Conservation (phyloP, 805 yeast genomes). For the Kurtzmaniella cleridarum region DNA sequence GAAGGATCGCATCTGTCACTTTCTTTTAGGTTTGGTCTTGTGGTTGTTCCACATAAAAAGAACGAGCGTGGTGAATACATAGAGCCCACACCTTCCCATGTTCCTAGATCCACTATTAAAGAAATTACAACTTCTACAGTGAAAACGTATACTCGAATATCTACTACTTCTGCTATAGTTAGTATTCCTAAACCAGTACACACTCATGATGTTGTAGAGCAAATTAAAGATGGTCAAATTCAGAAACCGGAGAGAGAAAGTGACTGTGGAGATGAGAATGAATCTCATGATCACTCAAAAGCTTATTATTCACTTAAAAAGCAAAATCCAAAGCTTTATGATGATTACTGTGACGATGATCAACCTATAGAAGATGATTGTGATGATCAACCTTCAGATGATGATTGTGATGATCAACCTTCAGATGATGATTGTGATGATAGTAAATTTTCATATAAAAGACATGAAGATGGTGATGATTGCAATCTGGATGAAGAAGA, state of each 20-base stretch:
- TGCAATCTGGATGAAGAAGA: slow-evolving; percentile 4
- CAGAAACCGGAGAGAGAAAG: slow-evolving; percentile 12
- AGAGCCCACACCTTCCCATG: slow-evolving; percentile 11
- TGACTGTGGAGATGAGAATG: slow-evolving; percentile 4
- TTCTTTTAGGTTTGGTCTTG: slow-evolving; percentile 31
- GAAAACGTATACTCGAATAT: slow-evolving; percentile 4
- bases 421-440: slow-evolving; percentile 3
- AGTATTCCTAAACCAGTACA: slow-evolving; percentile 19
- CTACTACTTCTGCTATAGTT: slow-evolving; percentile 12
- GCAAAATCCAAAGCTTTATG: not conserved
- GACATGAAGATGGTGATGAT: slow-evolving; percentile 2
- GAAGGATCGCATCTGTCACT: slow-evolving; percentile 20
- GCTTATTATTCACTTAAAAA: not conserved
- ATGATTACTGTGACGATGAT: not conserved
- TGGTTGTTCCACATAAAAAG: slow-evolving; percentile 21
- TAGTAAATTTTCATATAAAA: not conserved
- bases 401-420: not conserved
- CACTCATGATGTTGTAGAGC: slow-evolving; percentile 15
- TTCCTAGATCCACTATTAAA: slow-evolving; percentile 9
- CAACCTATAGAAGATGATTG: not conserved
- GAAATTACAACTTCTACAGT: slow-evolving; percentile 4
- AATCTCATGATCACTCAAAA: slow-evolving; percentile 2
- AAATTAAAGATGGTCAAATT: slow-evolving; percentile 26
- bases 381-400: not conserved
- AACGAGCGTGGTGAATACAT: slow-evolving; percentile 16